A percentile compares a stretch with the other conserved stretches of the same genome.
phyloP scores from a whole-genome alignment of 257 asterid genomes.

The Gardenia jasminoides region DNA sequence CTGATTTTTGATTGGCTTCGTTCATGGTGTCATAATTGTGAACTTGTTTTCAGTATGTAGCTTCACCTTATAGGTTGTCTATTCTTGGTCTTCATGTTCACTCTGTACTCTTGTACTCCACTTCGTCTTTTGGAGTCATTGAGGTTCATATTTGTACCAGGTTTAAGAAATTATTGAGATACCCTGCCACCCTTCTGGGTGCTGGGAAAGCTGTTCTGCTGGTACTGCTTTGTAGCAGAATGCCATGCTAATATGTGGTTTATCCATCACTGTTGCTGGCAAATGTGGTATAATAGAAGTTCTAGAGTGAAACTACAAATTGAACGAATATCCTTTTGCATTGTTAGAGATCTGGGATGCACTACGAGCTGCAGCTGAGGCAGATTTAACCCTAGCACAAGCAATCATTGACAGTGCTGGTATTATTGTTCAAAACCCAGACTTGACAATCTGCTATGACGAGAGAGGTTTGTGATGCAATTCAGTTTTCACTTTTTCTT shows the following conservation, averaged over 20 bases:
- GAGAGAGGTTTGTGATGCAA: conserved; percentile 59
- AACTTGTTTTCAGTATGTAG: neutral
- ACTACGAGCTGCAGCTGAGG: conserved; percentile 74
- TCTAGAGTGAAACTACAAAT: neutral
- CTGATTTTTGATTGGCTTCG: too few species aligned
- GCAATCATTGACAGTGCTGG: conserved; percentile 69
- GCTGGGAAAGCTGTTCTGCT: neutral
- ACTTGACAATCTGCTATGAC: conserved; percentile 79
- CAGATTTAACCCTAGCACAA: conserved; percentile 55
- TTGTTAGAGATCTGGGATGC: conserved; percentile 79
- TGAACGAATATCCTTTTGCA: neutral
- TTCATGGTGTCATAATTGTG: neutral
- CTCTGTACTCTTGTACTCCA: neutral
- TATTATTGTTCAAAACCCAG: conserved; percentile 68
- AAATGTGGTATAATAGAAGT: neutral
- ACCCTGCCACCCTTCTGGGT: neutral
- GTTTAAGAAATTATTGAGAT: neutral
- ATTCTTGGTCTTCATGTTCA: neutral
- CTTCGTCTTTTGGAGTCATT: neutral
- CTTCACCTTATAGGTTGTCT: neutral
- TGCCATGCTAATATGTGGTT: neutral
- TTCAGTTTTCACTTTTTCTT: neutral
- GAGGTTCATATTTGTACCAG: neutral
- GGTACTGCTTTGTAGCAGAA: neutral
- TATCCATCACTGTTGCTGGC: neutral